These are phyloP conservation scores for Cladorrhinum samala DNA, from an alignment of 495 filamentous ascomycete species.

Conservation along the genomic window DNA sequence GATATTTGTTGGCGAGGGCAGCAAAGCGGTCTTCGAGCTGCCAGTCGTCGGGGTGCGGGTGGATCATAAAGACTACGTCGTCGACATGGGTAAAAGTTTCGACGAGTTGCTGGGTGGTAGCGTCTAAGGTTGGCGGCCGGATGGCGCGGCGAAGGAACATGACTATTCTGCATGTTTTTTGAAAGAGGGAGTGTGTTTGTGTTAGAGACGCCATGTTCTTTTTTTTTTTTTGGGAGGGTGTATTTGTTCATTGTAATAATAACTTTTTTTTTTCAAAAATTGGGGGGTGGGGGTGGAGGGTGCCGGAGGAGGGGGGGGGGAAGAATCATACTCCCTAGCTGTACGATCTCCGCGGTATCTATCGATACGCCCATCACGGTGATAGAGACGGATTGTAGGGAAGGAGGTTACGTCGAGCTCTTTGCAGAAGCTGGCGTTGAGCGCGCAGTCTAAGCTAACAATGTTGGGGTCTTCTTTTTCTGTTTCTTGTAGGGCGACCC, in stretches of 20 bases:
- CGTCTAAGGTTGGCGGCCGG: constrained; percentile 22
- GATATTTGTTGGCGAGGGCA: constrained; percentile 21
- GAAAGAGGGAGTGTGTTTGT: too few species aligned
- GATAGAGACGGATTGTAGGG: constrained; percentile 33
- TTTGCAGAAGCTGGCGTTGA: constrained; percentile 19
- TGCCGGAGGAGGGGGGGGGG: too few species aligned
- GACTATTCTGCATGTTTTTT: constrained; percentile 15
- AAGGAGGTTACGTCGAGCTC: constrained; percentile 27
- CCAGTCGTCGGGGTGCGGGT: constrained; percentile 14
- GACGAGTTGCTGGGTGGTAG: constrained; percentile 15
- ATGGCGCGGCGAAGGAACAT: constrained; percentile 25
- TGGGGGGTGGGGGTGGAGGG: too few species aligned
- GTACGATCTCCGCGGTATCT: constrained; percentile 24
- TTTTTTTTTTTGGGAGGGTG: background rate
- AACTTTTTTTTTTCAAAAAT: too few species aligned
- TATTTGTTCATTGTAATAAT: background rate
- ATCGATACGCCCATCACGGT: constrained; percentile 19
- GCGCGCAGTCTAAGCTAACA: constrained; percentile 33
- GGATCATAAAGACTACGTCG: constrained; percentile 16
- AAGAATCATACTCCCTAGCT: constrained; percentile 15
- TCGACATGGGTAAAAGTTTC: constrained; percentile 10
- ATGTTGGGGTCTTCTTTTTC: constrained; percentile 15
- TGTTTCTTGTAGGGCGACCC: constrained; percentile 11
- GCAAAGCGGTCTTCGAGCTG: constrained; percentile 17
- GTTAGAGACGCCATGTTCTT: too few species aligned